Conservation (phyloP, 192 early-diverging fungal genomes). For the Umbelopsis sp. region DNA sequence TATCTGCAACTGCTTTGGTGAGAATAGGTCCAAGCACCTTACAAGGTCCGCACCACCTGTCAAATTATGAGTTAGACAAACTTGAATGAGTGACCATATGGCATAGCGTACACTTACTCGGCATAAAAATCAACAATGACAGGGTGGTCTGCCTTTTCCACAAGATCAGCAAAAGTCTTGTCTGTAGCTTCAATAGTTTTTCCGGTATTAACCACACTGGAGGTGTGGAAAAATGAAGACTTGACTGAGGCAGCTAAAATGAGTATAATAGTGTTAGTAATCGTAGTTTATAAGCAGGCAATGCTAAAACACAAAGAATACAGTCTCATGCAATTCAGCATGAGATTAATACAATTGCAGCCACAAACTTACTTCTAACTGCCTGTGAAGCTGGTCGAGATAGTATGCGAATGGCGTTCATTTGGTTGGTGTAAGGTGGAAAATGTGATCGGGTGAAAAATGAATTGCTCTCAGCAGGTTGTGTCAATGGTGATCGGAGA, state of each 20-base stretch:
- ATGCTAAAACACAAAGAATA: neutral
- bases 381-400: conserved; percentile 6
- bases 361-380: neutral
- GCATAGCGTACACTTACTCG: conserved; percentile 43
- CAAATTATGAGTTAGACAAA: conserved; percentile 2
- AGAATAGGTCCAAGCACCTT: conserved; percentile 74
- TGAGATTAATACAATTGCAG: neutral
- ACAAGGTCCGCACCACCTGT: conserved; percentile 86
- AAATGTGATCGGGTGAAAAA: too few relatives aligned
- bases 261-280: neutral
- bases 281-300: neutral
- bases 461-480: neutral
- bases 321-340: too few relatives aligned
- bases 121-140: conserved; percentile 85
- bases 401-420: conserved; percentile 1
- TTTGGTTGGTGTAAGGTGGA: neutral
- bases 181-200: conserved; percentile 59
- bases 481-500: neutral
- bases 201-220: conserved; percentile 28
- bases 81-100: neutral
- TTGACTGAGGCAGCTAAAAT: neutral
- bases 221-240: conserved; percentile 1
- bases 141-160: conserved; percentile 61
- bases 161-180: conserved; percentile 58
- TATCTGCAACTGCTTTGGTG: conserved; percentile 58